phyloP scores from a whole-genome alignment of 108 stramenopile genomes.

The Stephanodiscus minutulus region DNA sequence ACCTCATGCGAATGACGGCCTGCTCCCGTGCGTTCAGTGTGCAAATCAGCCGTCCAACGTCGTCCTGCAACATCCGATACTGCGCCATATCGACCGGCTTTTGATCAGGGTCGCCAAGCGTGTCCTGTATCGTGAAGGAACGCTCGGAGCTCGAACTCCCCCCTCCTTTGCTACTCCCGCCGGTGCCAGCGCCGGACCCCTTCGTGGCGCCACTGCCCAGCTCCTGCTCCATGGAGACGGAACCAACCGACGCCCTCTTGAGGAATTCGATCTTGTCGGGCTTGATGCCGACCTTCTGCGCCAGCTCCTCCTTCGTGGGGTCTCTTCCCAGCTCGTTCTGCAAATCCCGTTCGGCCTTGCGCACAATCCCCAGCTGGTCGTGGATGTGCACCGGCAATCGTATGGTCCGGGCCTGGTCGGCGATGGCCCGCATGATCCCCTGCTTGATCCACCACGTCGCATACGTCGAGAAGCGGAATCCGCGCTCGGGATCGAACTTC shows the following conservation, averaged over 20 bases:
- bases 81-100: slow-evolving; percentile 81
- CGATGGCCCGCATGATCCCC: slow-evolving; percentile 92
- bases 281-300: slow-evolving; percentile 61
- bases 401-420: slow-evolving; percentile 89
- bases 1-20: slow-evolving; percentile 93
- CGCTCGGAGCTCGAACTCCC: slow-evolving; percentile 52
- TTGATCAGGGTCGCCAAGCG: slow-evolving; percentile 77
- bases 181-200: slow-evolving; percentile 76
- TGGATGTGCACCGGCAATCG: slow-evolving; percentile 93
- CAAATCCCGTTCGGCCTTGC: slow-evolving; percentile 75
- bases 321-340: slow-evolving; percentile 72
- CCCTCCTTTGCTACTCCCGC: slow-evolving; percentile 49
- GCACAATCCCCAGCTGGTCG: slow-evolving; percentile 72
- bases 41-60: slow-evolving; percentile 80
- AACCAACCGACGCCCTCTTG: slow-evolving; percentile 65
- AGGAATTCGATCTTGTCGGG: slow-evolving; percentile 80
- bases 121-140: slow-evolving; percentile 66
- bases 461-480: slow-evolving; percentile 97
- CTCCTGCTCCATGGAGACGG: slow-evolving; percentile 81
- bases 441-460: slow-evolving; percentile 99
- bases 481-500: slow-evolving; percentile 93
- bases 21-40: slow-evolving; percentile 90
- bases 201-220: slow-evolving; percentile 68
- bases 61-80: slow-evolving; percentile 84
- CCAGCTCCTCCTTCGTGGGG: slow-evolving; percentile 78